Evolutionary conservation across 2,329 filamentous ascomycete species (phyloP).

Genomic region (Colletotrichum agaves): DNA sequence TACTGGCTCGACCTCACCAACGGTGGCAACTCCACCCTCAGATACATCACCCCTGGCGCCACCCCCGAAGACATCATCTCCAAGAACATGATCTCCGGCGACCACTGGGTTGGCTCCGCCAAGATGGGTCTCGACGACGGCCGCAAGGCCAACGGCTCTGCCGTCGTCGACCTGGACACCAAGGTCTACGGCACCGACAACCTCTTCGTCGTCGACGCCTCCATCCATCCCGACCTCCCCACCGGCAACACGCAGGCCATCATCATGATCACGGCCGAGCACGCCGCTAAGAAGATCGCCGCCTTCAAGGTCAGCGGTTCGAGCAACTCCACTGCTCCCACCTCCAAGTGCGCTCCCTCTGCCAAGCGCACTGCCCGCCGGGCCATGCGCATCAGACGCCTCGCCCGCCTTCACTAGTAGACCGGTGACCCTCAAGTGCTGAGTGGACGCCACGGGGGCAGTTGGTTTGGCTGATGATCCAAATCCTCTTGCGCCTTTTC

Average conservation of each 20-base stretch:
- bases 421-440: slow-evolving; percentile 5
- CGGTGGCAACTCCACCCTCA: slow-evolving; percentile 32
- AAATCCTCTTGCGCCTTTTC: background rate
- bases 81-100: slow-evolving; percentile 30
- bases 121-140: slow-evolving; percentile 59
- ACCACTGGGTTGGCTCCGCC: slow-evolving; percentile 37
- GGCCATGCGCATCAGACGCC: slow-evolving; percentile 29
- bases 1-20: slow-evolving; percentile 34
- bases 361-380: slow-evolving; percentile 14
- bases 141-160: slow-evolving; percentile 51
- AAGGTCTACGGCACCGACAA: slow-evolving; percentile 70
- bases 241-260: slow-evolving; percentile 39
- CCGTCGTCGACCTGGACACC: slow-evolving; percentile 66
- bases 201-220: slow-evolving; percentile 70
- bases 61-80: slow-evolving; percentile 31
- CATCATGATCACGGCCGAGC: slow-evolving; percentile 38
- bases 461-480: background rate
- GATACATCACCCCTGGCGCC: slow-evolving; percentile 26
- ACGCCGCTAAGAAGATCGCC: slow-evolving; percentile 37
- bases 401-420: slow-evolving; percentile 17
- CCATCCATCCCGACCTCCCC: slow-evolving; percentile 64
- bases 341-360: background rate
- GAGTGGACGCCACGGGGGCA: background rate
- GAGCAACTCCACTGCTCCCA: slow-evolving; percentile 17
- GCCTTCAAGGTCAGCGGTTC: slow-evolving; percentile 23